Percentiles rank a stretch among this genome's conserved stretches.
Conservation (phyloP, 2,329 filamentous ascomycete species). For the Phyllosticta paracitricarpa region DNA sequence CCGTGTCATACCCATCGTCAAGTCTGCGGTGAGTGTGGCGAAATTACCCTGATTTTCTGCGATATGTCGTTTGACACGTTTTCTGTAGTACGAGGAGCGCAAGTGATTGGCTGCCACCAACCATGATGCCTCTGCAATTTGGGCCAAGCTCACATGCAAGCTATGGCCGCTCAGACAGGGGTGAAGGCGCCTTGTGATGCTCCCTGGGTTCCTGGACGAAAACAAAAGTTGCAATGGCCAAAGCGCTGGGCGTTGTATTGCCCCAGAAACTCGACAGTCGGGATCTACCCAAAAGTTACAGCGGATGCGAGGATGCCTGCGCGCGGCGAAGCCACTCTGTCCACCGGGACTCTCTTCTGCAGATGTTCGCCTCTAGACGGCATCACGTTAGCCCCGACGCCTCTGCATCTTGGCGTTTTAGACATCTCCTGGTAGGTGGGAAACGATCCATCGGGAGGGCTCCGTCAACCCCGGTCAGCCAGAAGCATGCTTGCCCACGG, state of each 20-base stretch:
- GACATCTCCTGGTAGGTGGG: neutral
- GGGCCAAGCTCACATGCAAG: neutral
- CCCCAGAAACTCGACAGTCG: neutral
- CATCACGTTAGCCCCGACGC: neutral
- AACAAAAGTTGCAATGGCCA: neutral
- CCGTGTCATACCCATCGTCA: neutral
- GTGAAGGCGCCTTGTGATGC: constrained; percentile 56
- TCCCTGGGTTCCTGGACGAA: neutral
- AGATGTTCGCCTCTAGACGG: neutral
- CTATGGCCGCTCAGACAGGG: constrained; percentile 62
- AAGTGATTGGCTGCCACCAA: neutral
- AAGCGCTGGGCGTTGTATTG: neutral
- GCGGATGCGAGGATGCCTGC: neutral
- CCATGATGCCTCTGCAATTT: neutral
- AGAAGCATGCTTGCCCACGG: neutral
- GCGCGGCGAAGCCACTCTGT: neutral
- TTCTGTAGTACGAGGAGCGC: neutral
- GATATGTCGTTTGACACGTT: neutral
- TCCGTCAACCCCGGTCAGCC: neutral
- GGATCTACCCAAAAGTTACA: neutral
- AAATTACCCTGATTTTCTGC: neutral
- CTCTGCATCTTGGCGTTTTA: neutral
- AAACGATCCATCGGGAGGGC: neutral
- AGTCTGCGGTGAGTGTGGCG: neutral
- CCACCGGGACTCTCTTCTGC: neutral